Evolutionary conservation across 2,329 filamentous ascomycete genomes (phyloP).

Genomic region (Diplodia corticola): DNA sequence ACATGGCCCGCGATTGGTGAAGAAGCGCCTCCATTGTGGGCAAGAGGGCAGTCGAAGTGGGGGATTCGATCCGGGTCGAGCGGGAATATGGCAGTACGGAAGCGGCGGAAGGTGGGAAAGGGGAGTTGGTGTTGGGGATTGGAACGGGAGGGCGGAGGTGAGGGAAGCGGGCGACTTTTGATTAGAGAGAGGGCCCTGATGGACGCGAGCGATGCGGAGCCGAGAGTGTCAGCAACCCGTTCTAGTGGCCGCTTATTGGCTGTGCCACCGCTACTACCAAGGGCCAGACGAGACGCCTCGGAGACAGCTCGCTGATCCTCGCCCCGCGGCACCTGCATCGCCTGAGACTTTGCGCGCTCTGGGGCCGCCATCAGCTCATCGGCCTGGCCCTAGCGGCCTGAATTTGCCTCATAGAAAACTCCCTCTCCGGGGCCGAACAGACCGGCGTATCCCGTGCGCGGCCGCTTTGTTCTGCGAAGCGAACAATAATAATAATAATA

Average conservation of each 20-base stretch:
- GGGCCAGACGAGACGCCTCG: conserved; percentile 18
- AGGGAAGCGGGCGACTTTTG: conserved; percentile 16
- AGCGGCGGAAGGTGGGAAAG: background rate
- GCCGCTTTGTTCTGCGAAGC: background rate
- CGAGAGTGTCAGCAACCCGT: conserved; percentile 21
- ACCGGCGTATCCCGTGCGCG: background rate
- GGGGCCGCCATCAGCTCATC: conserved; percentile 1
- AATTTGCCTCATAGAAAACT: background rate
- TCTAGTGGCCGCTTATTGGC: conserved; percentile 13
- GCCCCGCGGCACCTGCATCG: conserved; percentile 6
- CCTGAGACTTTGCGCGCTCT: conserved; percentile 1
- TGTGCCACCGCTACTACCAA: background rate
- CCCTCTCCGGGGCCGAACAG: background rate
- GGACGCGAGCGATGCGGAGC: conserved; percentile 16
- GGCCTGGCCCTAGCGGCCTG: conserved; percentile 1
- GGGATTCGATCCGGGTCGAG: background rate
- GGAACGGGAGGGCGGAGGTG: conserved; percentile 4
- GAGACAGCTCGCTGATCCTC: conserved; percentile 13
- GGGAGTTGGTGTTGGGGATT: background rate
- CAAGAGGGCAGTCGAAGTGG: background rate
- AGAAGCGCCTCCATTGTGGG: conserved; percentile 83
- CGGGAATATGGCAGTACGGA: background rate
- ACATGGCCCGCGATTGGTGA: conserved; percentile 94
- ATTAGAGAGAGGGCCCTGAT: conserved; percentile 2
- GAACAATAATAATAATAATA: background rate